Conservation (phyloP, 768 basidiomycete genomes). For the Kondoa malvinella region DNA sequence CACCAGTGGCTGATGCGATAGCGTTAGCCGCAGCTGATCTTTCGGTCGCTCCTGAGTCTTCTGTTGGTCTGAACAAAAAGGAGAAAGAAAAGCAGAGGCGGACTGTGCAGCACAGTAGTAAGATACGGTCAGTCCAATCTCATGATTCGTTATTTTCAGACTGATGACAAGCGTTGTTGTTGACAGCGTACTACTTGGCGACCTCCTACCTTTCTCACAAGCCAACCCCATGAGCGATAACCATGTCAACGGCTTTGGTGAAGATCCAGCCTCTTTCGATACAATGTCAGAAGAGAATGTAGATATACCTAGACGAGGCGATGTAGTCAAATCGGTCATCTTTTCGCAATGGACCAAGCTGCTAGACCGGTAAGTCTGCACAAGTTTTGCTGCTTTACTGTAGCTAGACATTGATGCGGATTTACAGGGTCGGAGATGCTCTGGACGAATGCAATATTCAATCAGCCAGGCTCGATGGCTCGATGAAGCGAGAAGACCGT, state of each 20-base stretch:
- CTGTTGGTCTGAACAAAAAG: conserved; percentile 40
- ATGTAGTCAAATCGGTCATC: conserved; percentile 66
- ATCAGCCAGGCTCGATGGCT: conserved; percentile 85
- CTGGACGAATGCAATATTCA: conserved; percentile 76
- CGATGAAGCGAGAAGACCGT: conserved; percentile 92
- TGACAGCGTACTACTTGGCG: conserved; percentile 48
- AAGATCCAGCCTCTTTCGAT: conserved; percentile 52
- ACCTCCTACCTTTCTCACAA: conserved; percentile 63
- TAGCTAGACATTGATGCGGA: conserved; percentile 63
- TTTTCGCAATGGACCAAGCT: conserved; percentile 47
- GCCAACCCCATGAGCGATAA: conserved; percentile 73
- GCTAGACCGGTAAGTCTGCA: conserved; percentile 21
- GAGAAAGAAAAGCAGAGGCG: conserved; percentile 45
- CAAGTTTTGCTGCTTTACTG: conserved; percentile 43
- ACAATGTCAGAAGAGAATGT: conserved; percentile 35
- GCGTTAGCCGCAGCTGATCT: conserved; percentile 52
- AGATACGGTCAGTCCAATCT: conserved; percentile 20
- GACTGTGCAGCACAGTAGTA: conserved; percentile 28
- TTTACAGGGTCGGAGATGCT: conserved; percentile 27
- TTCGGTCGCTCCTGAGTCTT: conserved; percentile 32
- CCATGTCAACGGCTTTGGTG: conserved; percentile 61
- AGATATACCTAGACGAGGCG: conserved; percentile 20
- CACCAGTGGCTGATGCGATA: conserved; percentile 51
- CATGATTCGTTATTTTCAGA: too few species aligned
- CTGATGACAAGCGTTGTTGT: background rate